Evolutionary conservation across 2,329 filamentous ascomycete species (phyloP).

Genomic region (Chaetomiaceae sp.): DNA sequence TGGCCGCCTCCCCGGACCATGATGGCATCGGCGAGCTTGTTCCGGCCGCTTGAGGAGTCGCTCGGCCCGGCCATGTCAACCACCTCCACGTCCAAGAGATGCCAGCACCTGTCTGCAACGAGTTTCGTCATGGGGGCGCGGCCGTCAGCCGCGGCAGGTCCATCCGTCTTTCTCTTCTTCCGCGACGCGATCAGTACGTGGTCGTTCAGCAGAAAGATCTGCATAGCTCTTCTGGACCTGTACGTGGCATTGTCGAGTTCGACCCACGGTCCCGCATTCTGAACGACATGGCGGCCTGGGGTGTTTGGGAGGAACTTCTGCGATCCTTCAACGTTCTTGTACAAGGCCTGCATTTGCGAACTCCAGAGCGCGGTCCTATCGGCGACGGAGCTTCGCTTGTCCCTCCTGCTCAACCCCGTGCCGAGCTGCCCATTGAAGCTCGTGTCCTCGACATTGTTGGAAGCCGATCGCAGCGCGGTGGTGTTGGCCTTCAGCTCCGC

Average conservation of each 20-base stretch:
- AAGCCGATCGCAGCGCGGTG: constrained; percentile 58
- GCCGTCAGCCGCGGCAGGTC: constrained; percentile 41
- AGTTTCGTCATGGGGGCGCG: constrained; percentile 65
- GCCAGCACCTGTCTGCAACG: constrained; percentile 92
- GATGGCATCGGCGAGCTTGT: constrained; percentile 76
- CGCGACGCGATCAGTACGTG: constrained; percentile 86
- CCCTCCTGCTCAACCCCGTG: constrained; percentile 58
- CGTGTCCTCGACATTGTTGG: constrained; percentile 46
- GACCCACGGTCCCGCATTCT: constrained; percentile 91
- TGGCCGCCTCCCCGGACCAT: constrained; percentile 78
- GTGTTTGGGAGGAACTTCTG: constrained; percentile 94
- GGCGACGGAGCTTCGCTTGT: constrained; percentile 85
- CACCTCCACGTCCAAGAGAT: constrained; percentile 85
- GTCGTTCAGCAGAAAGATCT: constrained; percentile 90
- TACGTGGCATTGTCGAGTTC: constrained; percentile 97
- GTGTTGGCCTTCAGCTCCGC: constrained; percentile 82
- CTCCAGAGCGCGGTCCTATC: constrained; percentile 65
- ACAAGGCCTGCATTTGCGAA: constrained; percentile 73
- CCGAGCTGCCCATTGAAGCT: constrained; percentile 50
- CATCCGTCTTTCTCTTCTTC: constrained; percentile 86
- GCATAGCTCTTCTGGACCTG: constrained; percentile 84
- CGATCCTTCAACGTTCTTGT: constrained; percentile 95
- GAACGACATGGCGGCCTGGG: constrained; percentile 85
- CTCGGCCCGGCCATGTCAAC: constrained; percentile 74
- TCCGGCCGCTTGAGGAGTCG: constrained; percentile 51